phyloP scores from a whole-genome alignment of 164 flowering plant genomes.

The Macadamia integrifolia region DNA sequence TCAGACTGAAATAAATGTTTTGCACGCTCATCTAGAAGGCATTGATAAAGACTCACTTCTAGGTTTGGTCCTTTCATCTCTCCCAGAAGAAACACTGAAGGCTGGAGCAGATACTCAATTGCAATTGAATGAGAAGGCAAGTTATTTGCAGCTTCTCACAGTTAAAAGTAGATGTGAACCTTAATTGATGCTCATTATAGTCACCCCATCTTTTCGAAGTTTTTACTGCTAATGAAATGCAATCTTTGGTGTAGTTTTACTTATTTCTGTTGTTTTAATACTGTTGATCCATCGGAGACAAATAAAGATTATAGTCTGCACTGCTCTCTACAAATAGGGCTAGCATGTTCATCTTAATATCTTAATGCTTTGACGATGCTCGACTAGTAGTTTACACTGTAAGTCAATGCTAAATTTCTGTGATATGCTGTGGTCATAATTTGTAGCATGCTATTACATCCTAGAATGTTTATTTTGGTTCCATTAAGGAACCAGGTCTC shows the following conservation, averaged over 20 bases:
- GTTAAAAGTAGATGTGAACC: background rate
- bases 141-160: constrained; percentile 13
- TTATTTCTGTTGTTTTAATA: background rate
- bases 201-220: too few relatives aligned
- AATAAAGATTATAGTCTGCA: background rate
- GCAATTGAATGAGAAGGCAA: constrained; percentile 78
- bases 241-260: background rate
- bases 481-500: too few relatives aligned
- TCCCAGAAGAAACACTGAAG: constrained; percentile 68
- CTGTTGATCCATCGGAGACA: too few relatives aligned
- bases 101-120: constrained; percentile 63
- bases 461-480: too few relatives aligned
- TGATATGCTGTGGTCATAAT: too few relatives aligned
- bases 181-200: background rate
- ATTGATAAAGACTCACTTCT: constrained; percentile 68
- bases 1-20: constrained; percentile 59
- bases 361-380: too few relatives aligned
- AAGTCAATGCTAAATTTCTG: too few relatives aligned
- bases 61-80: constrained; percentile 74
- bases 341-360: background rate
- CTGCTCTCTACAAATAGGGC: background rate
- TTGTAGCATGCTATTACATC: too few relatives aligned
- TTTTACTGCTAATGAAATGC: background rate
- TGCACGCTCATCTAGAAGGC: constrained; percentile 57
- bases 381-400: too few relatives aligned